Evolutionary conservation across 2,329 filamentous ascomycete genomes (phyloP).

Genomic region (Nemania abortiva): DNA sequence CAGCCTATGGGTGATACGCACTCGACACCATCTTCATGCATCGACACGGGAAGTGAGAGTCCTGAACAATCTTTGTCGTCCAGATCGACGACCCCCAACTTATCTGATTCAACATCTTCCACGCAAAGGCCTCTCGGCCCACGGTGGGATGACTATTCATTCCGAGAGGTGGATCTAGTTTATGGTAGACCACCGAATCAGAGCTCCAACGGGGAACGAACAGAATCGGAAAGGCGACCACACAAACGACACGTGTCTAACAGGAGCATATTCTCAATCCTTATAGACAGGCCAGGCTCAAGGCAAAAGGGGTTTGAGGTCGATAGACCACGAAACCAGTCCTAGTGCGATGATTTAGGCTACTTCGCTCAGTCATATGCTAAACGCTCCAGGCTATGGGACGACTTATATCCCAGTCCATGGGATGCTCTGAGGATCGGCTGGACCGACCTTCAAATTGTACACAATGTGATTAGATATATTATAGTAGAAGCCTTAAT

Average conservation of each 20-base stretch:
- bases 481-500: no score
- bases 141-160: conserved; percentile 14
- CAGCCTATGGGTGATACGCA: background rate
- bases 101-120: conserved; percentile 7
- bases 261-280: background rate
- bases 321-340: background rate
- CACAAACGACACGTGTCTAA: conserved; percentile 7
- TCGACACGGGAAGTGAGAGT: background rate
- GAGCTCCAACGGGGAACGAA: background rate
- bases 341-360: background rate
- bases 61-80: background rate
- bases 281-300: background rate
- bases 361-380: no score
- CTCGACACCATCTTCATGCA: background rate
- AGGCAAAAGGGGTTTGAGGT: conserved; percentile 4
- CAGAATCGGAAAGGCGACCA: background rate
- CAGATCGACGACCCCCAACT: background rate
- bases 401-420: no score
- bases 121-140: conserved; percentile 13
- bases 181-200: conserved; percentile 4
- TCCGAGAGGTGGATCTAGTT: conserved; percentile 13
- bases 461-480: no score
- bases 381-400: no score
- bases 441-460: no score
- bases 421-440: no score